Base-by-base conservation (phyloP, 1,284 basidiomycete genomes). In the Puccinia hordei region DNA sequence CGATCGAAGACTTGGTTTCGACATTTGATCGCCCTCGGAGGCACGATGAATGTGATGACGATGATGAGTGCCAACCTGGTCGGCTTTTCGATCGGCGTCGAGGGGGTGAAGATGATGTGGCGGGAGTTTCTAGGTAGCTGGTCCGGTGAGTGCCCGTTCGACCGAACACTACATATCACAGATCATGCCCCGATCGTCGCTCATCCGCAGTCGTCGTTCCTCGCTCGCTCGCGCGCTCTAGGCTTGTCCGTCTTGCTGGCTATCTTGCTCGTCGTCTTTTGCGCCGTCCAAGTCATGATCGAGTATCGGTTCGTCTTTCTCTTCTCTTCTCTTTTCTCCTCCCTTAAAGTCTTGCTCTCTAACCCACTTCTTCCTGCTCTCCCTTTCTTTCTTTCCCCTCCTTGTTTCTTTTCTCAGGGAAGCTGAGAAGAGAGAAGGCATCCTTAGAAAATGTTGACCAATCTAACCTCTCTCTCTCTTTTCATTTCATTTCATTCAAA, bases 41-140 rank as follows among this genome's bases (percentile, higher is more conserved):
- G 91, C 0, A 92, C 95, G 6, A 85, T 90, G 83, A 99, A 98
- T 85, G 89, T 95, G 35, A 85, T 97, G 55, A 90, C 94, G 87
- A 94, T 99, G 94, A 92, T 95, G 90, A 86, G 89, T 0, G 96
- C 94, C 46, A 99, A 99, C 85, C 89, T 99, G 6, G 92, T 99
- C 1, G 96, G 97, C 0, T 98, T 99, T 84, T 95, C 95, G 17
- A 89, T 98, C 59, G 96, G 96, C 1, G 87, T 90, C 0, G 93
- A 98, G 15, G 95, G 95, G 0, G 89, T 92, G 71, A 86, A 87
- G 80, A 91, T 92, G 84, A 90, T 98, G 85, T 85, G 90, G 15
- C 82, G 86, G 4, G 88, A 92, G 85, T 86, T 98, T 41, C 86
- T 91, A 53, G 90, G 90, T 0, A 91, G 89, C 35, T 87, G 87